phyloP scores from a whole-genome alignment of 352 stramenopile species.

The Phytophthora meadii region DNA sequence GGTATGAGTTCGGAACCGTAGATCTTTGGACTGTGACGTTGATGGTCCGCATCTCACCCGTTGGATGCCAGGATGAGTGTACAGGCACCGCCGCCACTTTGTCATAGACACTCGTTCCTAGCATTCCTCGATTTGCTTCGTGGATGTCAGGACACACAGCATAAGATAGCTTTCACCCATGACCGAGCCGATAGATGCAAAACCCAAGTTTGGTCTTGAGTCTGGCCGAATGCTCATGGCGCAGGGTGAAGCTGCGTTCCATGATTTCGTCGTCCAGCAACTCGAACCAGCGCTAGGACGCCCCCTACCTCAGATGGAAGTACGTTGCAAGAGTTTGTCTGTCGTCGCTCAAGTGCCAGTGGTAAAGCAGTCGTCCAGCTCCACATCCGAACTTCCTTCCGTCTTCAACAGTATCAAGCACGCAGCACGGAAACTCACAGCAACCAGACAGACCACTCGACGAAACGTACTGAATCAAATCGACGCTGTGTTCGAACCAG shows the following conservation, averaged over 20 bases:
- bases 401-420: conserved; percentile 38
- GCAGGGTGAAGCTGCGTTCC: conserved; percentile 32
- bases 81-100: neutral
- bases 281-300: conserved; percentile 22
- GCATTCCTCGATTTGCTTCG: conserved; percentile 7
- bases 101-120: conserved; percentile 1
- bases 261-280: conserved; percentile 32
- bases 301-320: conserved; percentile 33
- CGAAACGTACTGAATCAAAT: conserved; percentile 39
- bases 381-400: conserved; percentile 34
- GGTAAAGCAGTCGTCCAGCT: conserved; percentile 4
- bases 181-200: neutral
- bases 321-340: conserved; percentile 43
- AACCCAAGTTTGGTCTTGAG: conserved; percentile 5
- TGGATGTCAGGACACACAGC: neutral
- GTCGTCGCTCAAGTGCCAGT: conserved; percentile 33
- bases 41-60: neutral
- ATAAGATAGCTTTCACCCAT: neutral
- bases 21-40: too few relatives aligned
- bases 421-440: conserved; percentile 15
- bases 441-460: conserved; percentile 10
- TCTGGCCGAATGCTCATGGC: conserved; percentile 29
- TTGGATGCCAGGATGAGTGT: neutral
- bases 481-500: conserved; percentile 44
- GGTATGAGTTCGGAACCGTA: too few relatives aligned